Percentiles rank a stretch among this genome's conserved stretches.
Evolutionary conservation across 228 moss, liverwort and hornwort genomes (phyloP).

Genomic region (Sphagnum magellanicum): DNA sequence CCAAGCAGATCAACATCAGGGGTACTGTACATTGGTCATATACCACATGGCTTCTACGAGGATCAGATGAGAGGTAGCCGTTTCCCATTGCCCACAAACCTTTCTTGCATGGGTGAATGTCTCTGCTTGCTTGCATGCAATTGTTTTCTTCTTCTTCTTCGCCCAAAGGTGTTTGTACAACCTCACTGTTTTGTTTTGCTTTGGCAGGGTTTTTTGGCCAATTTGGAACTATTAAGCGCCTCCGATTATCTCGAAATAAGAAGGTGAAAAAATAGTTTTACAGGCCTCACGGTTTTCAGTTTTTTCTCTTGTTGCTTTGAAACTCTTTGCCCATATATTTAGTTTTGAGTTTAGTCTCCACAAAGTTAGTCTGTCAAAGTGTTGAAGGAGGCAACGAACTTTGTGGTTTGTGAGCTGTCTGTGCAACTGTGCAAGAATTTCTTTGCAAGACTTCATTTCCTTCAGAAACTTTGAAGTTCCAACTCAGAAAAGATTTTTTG

Average conservation of each 20-base stretch:
- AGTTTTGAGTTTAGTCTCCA: background rate
- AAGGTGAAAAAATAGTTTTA: conserved; percentile 26
- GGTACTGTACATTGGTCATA: conserved; percentile 84
- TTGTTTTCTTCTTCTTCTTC: background rate
- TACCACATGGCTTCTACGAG: conserved; percentile 97
- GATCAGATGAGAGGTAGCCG: conserved; percentile 79
- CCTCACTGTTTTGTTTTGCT: conserved; percentile 1
- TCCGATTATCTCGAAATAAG: conserved; percentile 88
- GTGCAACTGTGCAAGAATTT: too few species aligned
- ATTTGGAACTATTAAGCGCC: conserved; percentile 79
- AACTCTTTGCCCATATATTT: background rate
- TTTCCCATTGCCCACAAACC: background rate
- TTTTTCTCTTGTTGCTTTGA: background rate
- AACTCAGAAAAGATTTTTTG: too few species aligned
- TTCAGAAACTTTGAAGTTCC: too few species aligned
- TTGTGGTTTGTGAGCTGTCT: too few species aligned
- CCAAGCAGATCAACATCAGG: conserved; percentile 32
- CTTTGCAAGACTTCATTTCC: too few species aligned
- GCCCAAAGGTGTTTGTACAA: background rate
- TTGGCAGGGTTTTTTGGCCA: conserved; percentile 82
- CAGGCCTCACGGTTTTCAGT: background rate
- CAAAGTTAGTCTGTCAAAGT: too few species aligned
- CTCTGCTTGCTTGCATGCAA: background rate
- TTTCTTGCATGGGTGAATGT: background rate
- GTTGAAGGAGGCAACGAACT: too few species aligned